A percentile compares a stretch with the other conserved stretches of the same genome.
phyloP scores from a whole-genome alignment of 1,139 yeast genomes.

The Candida labiduridarum region DNA sequence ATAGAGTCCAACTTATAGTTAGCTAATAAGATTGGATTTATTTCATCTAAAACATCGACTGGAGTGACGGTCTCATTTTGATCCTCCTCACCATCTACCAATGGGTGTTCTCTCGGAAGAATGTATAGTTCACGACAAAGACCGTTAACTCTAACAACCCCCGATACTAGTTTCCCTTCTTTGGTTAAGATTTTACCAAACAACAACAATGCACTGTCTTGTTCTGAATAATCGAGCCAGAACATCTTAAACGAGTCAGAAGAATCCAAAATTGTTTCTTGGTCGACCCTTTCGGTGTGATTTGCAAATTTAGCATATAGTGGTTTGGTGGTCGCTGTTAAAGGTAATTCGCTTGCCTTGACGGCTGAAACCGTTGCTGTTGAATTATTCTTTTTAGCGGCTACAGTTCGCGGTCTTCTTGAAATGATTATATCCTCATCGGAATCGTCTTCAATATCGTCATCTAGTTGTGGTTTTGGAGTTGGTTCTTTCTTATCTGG shows the following conservation, averaged over 20 bases:
- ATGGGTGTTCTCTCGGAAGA: constrained; percentile 60
- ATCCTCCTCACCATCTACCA: constrained; percentile 42
- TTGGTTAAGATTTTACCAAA: constrained; percentile 78
- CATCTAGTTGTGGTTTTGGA: constrained; percentile 10
- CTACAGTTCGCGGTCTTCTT: constrained; percentile 45
- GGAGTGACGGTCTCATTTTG: constrained; percentile 41
- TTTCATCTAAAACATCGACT: constrained; percentile 76
- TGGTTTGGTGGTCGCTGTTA: constrained; percentile 28
- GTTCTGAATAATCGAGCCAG: constrained; percentile 90
- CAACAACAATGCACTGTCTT: constrained; percentile 67
- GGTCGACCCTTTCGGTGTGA: constrained; percentile 49
- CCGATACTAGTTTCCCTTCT: constrained; percentile 66
- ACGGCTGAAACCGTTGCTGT: constrained; percentile 28
- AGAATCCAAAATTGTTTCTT: constrained; percentile 43
- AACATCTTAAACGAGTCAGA: constrained; percentile 61
- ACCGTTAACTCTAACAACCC: constrained; percentile 76
- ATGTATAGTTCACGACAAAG: constrained; percentile 74
- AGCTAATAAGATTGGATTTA: constrained; percentile 63
- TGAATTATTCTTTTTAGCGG: constrained; percentile 23
- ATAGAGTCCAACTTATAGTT: constrained; percentile 63
- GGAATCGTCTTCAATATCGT: constrained; percentile 34
- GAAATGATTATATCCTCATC: constrained; percentile 58
- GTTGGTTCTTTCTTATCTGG: neutral
- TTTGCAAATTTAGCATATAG: constrained; percentile 22
- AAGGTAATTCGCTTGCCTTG: constrained; percentile 22